Conservation (phyloP, 768 basidiomycete genomes). For the Boletus reticuloceps region DNA sequence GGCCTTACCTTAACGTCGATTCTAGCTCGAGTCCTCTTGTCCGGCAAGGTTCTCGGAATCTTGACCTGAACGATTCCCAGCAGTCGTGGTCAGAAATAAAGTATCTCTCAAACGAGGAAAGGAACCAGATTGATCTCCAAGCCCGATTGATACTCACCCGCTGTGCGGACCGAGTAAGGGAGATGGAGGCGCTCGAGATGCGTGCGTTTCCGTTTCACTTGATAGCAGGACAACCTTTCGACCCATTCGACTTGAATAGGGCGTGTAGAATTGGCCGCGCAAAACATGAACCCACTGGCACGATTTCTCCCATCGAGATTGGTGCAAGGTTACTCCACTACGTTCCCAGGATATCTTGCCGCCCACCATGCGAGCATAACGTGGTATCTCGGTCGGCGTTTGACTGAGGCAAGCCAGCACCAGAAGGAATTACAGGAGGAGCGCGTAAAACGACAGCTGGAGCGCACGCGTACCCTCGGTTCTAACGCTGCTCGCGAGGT, state of each 20-base stretch:
- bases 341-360: conserved; percentile 64
- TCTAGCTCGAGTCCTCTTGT: conserved; percentile 49
- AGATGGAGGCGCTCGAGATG: conserved; percentile 87
- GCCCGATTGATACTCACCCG: conserved; percentile 81
- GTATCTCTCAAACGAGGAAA: conserved; percentile 82
- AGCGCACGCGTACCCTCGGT: conserved; percentile 80
- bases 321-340: conserved; percentile 51
- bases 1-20: conserved; percentile 85
- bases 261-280: conserved; percentile 63
- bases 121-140: conserved; percentile 95
- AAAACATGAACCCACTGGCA: conserved; percentile 60
- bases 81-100: conserved; percentile 63
- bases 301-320: conserved; percentile 73
- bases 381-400: conserved; percentile 82
- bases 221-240: conserved; percentile 13
- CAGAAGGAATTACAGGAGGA: conserved; percentile 94
- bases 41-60: conserved; percentile 47
- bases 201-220: conserved; percentile 49
- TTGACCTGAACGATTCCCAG: conserved; percentile 54
- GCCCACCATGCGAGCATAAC: conserved; percentile 92
- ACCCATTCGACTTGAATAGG: conserved; percentile 39
- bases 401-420: conserved; percentile 73
- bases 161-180: conserved; percentile 83
- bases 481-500: conserved; percentile 71
- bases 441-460: conserved; percentile 82